Percentiles rank a stretch among this genome's conserved stretches.
Conservation (phyloP, 1,139 yeast species). For the Yamadazyma triangularis region DNA sequence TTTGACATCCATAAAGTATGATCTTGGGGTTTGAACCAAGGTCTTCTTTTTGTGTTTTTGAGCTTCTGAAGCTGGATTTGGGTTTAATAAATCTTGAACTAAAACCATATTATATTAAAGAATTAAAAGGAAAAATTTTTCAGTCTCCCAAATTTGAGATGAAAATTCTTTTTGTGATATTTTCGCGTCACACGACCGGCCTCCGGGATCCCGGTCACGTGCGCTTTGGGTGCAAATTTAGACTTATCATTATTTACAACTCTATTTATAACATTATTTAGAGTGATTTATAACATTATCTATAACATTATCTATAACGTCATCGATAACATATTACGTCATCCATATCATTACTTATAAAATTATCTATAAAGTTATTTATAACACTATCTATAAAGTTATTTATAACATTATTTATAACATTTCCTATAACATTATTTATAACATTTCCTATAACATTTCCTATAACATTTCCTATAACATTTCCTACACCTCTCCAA, state of each 20-base stretch:
- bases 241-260: not conserved
- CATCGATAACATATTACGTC: not conserved
- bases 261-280: not conserved
- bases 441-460: too few species aligned
- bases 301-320: too few species aligned
- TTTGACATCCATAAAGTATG: conserved; percentile 99
- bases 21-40: conserved; percentile 96
- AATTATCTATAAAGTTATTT: too few species aligned
- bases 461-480: too few species aligned
- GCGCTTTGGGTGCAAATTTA: conserved; percentile 3
- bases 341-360: too few species aligned
- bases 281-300: conserved; percentile 6
- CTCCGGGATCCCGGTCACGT: conserved; percentile 1
- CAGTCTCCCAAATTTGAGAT: not conserved
- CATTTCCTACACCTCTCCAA: too few species aligned
- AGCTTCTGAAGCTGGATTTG: conserved; percentile 93
- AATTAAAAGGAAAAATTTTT: not conserved
- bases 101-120: conserved; percentile 53
- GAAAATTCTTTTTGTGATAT: conserved; percentile 11
- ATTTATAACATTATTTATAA: too few species aligned
- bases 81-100: conserved; percentile 98
- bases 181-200: conserved; percentile 6
- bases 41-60: conserved; percentile 96
- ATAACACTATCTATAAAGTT: too few species aligned
- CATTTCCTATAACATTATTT: too few species aligned